Percentiles rank a stretch among this genome's conserved stretches.
phyloP scores from a whole-genome alignment of 2,329 filamentous ascomycete genomes.

The Bisporella sp. region DNA sequence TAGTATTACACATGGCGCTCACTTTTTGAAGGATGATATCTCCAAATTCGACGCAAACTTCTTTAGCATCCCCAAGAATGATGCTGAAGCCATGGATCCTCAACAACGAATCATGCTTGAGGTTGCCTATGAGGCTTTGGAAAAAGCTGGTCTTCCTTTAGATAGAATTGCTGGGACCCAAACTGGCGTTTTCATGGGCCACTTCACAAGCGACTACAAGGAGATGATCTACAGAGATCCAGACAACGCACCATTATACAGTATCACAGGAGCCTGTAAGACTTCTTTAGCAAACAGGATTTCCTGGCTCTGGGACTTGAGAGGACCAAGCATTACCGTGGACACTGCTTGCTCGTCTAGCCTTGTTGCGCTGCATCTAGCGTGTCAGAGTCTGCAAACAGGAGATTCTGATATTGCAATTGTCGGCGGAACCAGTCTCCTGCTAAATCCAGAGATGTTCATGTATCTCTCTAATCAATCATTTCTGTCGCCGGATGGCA shows the following conservation, averaged over 20 bases:
- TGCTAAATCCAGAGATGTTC: no score
- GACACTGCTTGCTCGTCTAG: slow-evolving; percentile 41
- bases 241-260: not conserved
- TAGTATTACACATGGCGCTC: not conserved
- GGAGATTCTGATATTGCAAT: slow-evolving; percentile 30
- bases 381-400: slow-evolving; percentile 33
- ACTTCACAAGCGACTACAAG: slow-evolving; percentile 8
- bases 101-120: slow-evolving; percentile 17
- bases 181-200: slow-evolving; percentile 8
- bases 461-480: no score
- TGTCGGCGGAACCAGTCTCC: slow-evolving; percentile 10
- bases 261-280: not conserved
- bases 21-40: not conserved
- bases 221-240: slow-evolving; percentile 1
- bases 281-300: slow-evolving; percentile 38
- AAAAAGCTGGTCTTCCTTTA: slow-evolving; percentile 7
- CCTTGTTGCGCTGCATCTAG: slow-evolving; percentile 36
- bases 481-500: slow-evolving; percentile 23
- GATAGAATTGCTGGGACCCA: slow-evolving; percentile 8
- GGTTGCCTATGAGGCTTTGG: slow-evolving; percentile 11
- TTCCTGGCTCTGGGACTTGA: slow-evolving; percentile 34
- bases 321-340: slow-evolving; percentile 35
- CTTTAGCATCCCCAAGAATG: not conserved
- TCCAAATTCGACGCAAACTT: not conserved
- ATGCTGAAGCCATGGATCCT: slow-evolving; percentile 21